phyloP scores from a whole-genome alignment of 2,329 filamentous ascomycete genomes.

The Arachnopeziza araneosa region DNA sequence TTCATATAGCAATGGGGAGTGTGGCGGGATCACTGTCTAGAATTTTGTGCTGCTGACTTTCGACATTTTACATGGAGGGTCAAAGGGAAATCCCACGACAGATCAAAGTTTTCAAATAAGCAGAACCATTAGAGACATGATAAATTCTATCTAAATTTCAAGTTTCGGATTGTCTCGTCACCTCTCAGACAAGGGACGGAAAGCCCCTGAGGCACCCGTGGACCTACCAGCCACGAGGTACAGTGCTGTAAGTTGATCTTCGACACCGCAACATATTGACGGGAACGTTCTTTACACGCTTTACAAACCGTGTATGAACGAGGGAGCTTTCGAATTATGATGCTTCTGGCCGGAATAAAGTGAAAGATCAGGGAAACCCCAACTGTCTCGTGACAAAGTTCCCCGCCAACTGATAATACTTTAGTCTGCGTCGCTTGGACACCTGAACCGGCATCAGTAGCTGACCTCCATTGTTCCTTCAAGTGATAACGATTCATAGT shows the following conservation, averaged over 20 bases:
- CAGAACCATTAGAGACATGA: too few relatives aligned
- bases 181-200: too few relatives aligned
- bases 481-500: not conserved
- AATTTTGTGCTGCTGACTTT: too few relatives aligned
- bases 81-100: too few relatives aligned
- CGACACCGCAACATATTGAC: not conserved
- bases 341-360: not conserved
- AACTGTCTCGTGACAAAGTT: not conserved
- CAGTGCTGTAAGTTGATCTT: not conserved
- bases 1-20: too few relatives aligned
- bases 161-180: too few relatives aligned
- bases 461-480: not conserved
- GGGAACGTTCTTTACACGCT: not conserved
- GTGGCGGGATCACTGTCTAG: too few relatives aligned
- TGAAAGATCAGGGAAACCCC: not conserved
- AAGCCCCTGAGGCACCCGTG: too few relatives aligned
- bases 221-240: not conserved
- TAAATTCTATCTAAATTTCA: too few relatives aligned
- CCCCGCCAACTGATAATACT: not conserved
- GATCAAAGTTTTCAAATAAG: too few relatives aligned
- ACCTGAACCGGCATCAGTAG: not conserved
- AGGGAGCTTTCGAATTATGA: not conserved
- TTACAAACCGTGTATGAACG: not conserved
- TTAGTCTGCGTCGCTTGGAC: not conserved
- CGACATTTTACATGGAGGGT: too few relatives aligned